Percentiles rank a stretch among this genome's conserved stretches.
Evolutionary conservation across 495 filamentous ascomycete species (phyloP).

Genomic region (Trypethelium eluteriae): DNA sequence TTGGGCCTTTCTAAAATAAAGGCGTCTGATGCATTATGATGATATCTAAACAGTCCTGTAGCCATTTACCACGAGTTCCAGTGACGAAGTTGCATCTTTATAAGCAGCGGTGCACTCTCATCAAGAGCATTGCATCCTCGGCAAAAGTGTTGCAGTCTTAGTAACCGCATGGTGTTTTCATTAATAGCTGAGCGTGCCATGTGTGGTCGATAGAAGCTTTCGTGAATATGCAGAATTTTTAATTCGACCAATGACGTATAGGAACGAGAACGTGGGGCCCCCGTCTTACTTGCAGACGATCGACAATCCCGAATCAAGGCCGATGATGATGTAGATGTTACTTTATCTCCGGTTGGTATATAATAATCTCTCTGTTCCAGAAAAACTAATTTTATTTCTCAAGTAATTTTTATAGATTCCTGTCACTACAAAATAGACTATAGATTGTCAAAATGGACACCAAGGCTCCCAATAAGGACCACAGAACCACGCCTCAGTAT

Average conservation of each 20-base stretch:
- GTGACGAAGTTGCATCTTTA: no score
- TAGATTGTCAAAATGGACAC: slow-evolving; percentile 38
- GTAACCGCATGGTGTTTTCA: no score
- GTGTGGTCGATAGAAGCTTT: background rate
- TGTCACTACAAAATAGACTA: background rate
- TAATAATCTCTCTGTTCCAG: background rate
- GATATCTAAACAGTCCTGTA: no score
- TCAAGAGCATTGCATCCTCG: no score
- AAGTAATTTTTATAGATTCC: slow-evolving; percentile 7
- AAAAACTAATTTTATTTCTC: background rate
- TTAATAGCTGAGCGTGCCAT: no score
- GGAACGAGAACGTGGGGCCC: background rate
- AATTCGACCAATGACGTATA: slow-evolving; percentile 8
- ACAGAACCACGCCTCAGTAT: slow-evolving; percentile 54
- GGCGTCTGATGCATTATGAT: no score
- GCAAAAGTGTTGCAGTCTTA: no score
- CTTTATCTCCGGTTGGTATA: background rate
- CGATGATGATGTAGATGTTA: slow-evolving; percentile 6
- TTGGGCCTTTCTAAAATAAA: no score
- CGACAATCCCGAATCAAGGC: background rate
- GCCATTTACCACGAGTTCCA: no score
- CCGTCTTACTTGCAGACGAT: background rate
- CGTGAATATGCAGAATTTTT: background rate
- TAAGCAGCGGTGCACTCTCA: no score
- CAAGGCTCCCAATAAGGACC: slow-evolving; percentile 49